phyloP scores from a whole-genome alignment of 169 alveolate genomes.

The Neospora caninum region DNA sequence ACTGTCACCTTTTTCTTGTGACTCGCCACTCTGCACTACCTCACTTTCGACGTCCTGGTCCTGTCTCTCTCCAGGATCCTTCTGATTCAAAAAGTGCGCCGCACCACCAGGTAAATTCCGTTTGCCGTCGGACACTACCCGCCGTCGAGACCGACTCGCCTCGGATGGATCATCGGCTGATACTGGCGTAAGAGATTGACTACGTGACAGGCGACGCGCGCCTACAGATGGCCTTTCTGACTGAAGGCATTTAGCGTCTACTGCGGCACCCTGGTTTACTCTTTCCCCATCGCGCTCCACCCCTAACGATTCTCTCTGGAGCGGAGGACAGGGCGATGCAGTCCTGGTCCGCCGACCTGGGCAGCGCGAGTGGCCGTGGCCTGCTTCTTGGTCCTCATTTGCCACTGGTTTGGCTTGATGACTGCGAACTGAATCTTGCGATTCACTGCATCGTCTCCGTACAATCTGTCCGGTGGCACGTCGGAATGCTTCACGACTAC shows the following conservation, averaged over 20 bases:
- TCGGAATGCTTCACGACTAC: constrained; percentile 3
- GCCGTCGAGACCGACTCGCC: too few relatives aligned
- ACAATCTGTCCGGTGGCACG: constrained; percentile 6
- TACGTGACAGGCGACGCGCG: background rate
- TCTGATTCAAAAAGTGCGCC: too few relatives aligned
- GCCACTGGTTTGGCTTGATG: background rate
- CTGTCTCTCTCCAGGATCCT: too few relatives aligned
- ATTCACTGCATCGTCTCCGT: background rate
- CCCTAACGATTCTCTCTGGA: too few relatives aligned
- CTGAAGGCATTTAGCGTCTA: too few relatives aligned
- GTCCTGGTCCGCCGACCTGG: background rate
- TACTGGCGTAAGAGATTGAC: background rate
- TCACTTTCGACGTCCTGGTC: too few relatives aligned
- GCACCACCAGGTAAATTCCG: too few relatives aligned
- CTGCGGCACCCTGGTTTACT: too few relatives aligned
- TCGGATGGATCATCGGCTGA: background rate
- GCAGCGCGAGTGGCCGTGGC: background rate
- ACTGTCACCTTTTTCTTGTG: too few relatives aligned
- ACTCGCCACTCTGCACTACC: too few relatives aligned
- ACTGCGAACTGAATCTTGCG: background rate
- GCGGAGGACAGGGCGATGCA: background rate
- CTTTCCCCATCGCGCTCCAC: too few relatives aligned
- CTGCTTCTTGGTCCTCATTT: background rate
- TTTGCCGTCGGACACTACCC: too few relatives aligned
- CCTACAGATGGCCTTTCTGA: background rate